Conservation (phyloP, 179 eudicot species). For the Nepenthes alata region DNA sequence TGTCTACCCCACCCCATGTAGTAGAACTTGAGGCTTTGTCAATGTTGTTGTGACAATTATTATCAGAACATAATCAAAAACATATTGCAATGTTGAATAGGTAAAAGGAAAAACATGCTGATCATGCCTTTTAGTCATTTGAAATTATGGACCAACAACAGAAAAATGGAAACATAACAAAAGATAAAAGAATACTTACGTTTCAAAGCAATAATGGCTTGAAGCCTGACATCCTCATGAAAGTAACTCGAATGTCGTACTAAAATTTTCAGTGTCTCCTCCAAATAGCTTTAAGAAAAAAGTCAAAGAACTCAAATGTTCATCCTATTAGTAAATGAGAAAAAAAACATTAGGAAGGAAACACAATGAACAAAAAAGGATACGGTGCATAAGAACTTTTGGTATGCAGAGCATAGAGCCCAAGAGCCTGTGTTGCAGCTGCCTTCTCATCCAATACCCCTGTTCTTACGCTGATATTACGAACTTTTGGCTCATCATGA, state of each 20-base stretch:
- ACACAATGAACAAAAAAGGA: conserved; percentile 31
- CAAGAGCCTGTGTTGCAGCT: conserved; percentile 96
- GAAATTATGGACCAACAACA: neutral
- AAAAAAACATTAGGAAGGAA: neutral
- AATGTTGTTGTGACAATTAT: too few relatives aligned
- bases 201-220: conserved; percentile 73
- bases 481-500: conserved; percentile 88
- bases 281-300: conserved; percentile 55
- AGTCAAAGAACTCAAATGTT: conserved; percentile 30
- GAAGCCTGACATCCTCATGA: conserved; percentile 98
- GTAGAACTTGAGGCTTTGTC: too few relatives aligned
- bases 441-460: conserved; percentile 99
- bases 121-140: too few relatives aligned
- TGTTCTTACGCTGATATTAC: conserved; percentile 89
- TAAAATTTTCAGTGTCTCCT: conserved; percentile 75
- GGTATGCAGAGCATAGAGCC: conserved; percentile 82
- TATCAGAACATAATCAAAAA: too few relatives aligned
- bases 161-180: neutral
- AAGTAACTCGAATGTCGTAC: conserved; percentile 73
- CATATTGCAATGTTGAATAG: too few relatives aligned
- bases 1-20: too few relatives aligned
- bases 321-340: neutral
- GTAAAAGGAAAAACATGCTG: too few relatives aligned
- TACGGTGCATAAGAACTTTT: conserved; percentile 83
- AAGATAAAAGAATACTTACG: conserved; percentile 40